Evolutionary conservation across 2,329 filamentous ascomycete genomes (phyloP).

Genomic region (Pseudomassariella vexata): DNA sequence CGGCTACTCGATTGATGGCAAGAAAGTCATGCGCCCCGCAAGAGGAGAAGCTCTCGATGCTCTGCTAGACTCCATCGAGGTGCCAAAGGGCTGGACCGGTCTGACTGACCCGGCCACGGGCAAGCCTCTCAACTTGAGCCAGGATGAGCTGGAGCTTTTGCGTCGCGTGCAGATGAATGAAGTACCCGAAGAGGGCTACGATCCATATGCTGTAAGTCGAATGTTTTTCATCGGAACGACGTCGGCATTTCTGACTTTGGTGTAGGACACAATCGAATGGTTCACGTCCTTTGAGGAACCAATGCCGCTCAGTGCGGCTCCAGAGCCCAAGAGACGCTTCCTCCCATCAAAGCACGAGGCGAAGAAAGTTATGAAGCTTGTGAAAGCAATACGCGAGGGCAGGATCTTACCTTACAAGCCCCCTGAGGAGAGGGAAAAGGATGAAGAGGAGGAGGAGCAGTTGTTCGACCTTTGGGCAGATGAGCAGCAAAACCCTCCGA

Average conservation of each 20-base stretch:
- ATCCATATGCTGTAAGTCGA: constrained; percentile 75
- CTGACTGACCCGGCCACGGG: constrained; percentile 91
- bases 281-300: constrained; percentile 86
- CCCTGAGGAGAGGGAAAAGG: constrained; percentile 58
- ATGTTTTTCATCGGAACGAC: too few relatives aligned
- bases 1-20: constrained; percentile 97
- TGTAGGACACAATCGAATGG: constrained; percentile 78
- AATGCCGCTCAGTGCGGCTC: constrained; percentile 91
- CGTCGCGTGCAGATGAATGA: constrained; percentile 87
- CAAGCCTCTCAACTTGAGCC: constrained; percentile 80
- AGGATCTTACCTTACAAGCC: constrained; percentile 87
- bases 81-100: constrained; percentile 96
- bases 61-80: constrained; percentile 89
- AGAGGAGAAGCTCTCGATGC: constrained; percentile 91
- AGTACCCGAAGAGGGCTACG: constrained; percentile 78
- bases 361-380: constrained; percentile 94
- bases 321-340: constrained; percentile 93
- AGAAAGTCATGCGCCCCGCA: constrained; percentile 93
- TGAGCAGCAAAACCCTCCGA: constrained; percentile 73
- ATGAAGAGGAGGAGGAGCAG: constrained; percentile 65
- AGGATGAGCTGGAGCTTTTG: constrained; percentile 83
- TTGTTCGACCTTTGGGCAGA: constrained; percentile 95
- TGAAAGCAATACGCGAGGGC: constrained; percentile 90
- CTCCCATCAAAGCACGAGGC: constrained; percentile 95
- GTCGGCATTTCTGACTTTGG: constrained; percentile 15